A percentile compares a stretch with the other conserved stretches of the same genome.
Evolutionary conservation across 2,329 filamentous ascomycete species (phyloP).

Genomic region (Arthrobotrys entomopaga): DNA sequence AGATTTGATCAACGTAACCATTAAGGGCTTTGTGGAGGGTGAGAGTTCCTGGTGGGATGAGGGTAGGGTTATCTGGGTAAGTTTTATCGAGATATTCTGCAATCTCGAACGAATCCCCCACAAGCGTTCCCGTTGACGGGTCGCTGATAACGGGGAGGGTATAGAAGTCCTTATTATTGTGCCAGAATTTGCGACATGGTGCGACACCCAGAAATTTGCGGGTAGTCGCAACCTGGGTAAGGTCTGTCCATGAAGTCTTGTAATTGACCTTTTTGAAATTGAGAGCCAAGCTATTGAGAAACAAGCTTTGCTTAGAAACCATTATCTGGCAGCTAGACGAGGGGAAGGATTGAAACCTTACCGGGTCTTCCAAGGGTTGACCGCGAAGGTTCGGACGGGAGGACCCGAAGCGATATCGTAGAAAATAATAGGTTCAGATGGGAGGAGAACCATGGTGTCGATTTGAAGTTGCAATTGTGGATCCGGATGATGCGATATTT

Average conservation of each 20-base stretch:
- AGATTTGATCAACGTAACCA: constrained; percentile 67
- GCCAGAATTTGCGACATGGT: constrained; percentile 66
- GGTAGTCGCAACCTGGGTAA: constrained; percentile 67
- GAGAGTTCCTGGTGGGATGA: constrained; percentile 63
- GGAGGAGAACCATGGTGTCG: not conserved
- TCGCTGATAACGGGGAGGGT: constrained; percentile 71
- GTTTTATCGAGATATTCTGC: constrained; percentile 69
- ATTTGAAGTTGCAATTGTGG: not conserved
- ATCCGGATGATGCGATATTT: not conserved
- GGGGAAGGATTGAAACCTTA: not conserved
- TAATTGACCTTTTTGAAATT: constrained; percentile 66
- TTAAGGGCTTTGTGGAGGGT: constrained; percentile 68
- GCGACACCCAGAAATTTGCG: constrained; percentile 66
- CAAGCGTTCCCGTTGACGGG: constrained; percentile 60
- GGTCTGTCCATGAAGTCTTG: constrained; percentile 66
- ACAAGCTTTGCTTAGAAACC: not conserved
- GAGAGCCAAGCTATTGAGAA: constrained; percentile 61
- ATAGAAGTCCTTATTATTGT: constrained; percentile 69
- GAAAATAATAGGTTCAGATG: constrained; percentile 61
- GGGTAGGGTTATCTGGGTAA: constrained; percentile 66
- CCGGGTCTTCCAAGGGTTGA: constrained; percentile 67
- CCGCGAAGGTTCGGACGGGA: constrained; percentile 61
- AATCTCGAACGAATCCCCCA: constrained; percentile 75
- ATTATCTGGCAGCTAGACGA: not conserved
- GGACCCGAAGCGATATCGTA: constrained; percentile 65